Conservation (phyloP, 306 rosid species). For the Inga oerstediana region DNA sequence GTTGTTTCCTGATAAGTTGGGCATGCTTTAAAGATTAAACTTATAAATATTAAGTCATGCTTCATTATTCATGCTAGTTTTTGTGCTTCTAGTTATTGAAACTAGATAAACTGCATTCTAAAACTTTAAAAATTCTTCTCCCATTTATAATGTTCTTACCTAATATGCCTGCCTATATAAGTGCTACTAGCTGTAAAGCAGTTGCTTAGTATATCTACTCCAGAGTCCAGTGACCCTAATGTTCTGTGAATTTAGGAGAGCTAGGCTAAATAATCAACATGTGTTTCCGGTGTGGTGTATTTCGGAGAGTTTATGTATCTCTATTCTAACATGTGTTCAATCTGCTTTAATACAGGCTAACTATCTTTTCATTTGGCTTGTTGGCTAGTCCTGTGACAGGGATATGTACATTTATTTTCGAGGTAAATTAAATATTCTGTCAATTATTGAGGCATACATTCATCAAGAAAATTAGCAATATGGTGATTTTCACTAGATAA, state of each 20-base stretch:
- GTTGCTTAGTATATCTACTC: not conserved
- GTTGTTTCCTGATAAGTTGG: slow-evolving; percentile 9
- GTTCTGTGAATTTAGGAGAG: not conserved
- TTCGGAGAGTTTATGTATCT: slow-evolving; percentile 14
- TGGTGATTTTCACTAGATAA: not conserved
- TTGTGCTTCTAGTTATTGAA: slow-evolving; percentile 1
- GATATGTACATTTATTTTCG: slow-evolving; percentile 56
- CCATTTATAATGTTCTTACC: not conserved
- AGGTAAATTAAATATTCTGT: slow-evolving; percentile 50
- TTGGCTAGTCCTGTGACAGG: slow-evolving; percentile 73
- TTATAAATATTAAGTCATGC: not conserved
- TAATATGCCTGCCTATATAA: not conserved
- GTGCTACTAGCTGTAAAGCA: not conserved
- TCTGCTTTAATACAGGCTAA: slow-evolving; percentile 52
- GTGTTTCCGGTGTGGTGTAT: slow-evolving; percentile 6
- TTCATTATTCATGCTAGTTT: not conserved
- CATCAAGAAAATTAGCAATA: slow-evolving; percentile 1
- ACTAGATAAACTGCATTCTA: not conserved
- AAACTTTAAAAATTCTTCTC: not conserved
- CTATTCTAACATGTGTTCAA: slow-evolving; percentile 8
- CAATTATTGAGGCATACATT: slow-evolving; percentile 7
- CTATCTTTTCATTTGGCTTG: slow-evolving; percentile 72
- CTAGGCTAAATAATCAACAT: not conserved
- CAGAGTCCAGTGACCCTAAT: not conserved
- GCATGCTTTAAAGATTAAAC: slow-evolving; percentile 10